Evolutionary conservation across 495 filamentous ascomycete genomes (phyloP), one percentile per base, ranked within the genome.

Genomic region (Podospora appendiculata): DNA sequence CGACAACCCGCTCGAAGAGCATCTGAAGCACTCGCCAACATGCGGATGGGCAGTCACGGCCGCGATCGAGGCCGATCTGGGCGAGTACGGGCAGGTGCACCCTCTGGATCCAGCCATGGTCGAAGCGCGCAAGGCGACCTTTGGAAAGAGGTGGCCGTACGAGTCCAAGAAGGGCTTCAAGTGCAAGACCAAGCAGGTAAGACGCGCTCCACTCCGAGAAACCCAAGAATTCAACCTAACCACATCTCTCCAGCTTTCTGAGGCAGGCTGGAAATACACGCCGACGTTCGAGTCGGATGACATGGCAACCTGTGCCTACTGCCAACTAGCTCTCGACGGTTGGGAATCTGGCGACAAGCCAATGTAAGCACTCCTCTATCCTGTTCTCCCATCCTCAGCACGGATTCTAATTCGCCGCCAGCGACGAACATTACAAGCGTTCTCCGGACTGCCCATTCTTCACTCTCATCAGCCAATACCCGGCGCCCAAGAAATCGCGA

Each of bases 331-430:
- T 33, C 77, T 97, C 44, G 89, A 95, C 65, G 89, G 88, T 2
- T 97, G 92, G 91, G 91, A 95, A 61, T 84, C 87, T 11, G 84
- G 85, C 57, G 92, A 97, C 66, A 83, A 92, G 58, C 92, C 92
- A 58, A 78, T 79, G 85, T 91, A 68, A 72, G 87, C 45, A 53
- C 47, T 54, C 50, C 50, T 58, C 50, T 19, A 63, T 0, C 38
- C 17, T 11, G 11, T 17, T 3, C 7, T 1, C 13, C 6, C 10
- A 10, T 12, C 19, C 17, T 11, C 11, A 38, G 45, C 25, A 19
- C 13, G 13, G 18, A 6, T 45, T 57, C 54, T 65, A 55, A 70
- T 70, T 33, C 11, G 3, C 14, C 8, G 11, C 8, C 47, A 95
- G 90, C 64, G 83, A 92, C 50, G 93, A 98, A 66, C 93, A 98